These are phyloP conservation scores for Metschnikowia santaceciliae DNA, from an alignment of 805 yeast genomes.

Conservation along the genomic window DNA sequence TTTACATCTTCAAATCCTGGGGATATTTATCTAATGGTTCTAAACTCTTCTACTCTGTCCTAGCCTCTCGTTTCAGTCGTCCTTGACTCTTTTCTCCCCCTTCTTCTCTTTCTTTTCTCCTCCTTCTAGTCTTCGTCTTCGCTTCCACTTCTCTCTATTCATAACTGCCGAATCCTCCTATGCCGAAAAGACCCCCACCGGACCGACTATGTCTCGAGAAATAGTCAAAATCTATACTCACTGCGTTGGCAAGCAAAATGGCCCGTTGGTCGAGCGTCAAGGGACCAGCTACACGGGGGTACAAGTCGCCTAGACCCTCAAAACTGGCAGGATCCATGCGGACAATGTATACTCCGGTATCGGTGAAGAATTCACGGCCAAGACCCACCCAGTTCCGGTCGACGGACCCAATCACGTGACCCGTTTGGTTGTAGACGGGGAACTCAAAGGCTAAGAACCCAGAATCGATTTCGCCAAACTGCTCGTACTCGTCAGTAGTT, in stretches of 20 bases:
- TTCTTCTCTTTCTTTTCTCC: too few species aligned
- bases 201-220: slow-evolving; percentile 84
- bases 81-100: too few species aligned
- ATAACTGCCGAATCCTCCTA: slow-evolving; percentile 23
- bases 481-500: slow-evolving; percentile 49
- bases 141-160: slow-evolving; percentile 14
- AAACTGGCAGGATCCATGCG: slow-evolving; percentile 76
- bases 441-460: slow-evolving; percentile 85
- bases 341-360: slow-evolving; percentile 86
- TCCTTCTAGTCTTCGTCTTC: too few species aligned
- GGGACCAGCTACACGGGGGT: slow-evolving; percentile 48
- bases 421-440: slow-evolving; percentile 60
- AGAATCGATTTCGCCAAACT: slow-evolving; percentile 85
- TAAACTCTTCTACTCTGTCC: too few species aligned
- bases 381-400: slow-evolving; percentile 95
- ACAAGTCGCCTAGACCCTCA: slow-evolving; percentile 50
- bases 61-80: too few species aligned
- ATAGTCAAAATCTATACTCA: slow-evolving; percentile 92
- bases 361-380: slow-evolving; percentile 89
- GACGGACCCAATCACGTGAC: slow-evolving; percentile 65
- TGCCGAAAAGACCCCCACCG: slow-evolving; percentile 37
- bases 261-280: slow-evolving; percentile 82
- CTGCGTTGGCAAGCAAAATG: slow-evolving; percentile 78
- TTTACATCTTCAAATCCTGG: too few species aligned
- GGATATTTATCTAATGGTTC: too few species aligned